Evolutionary conservation across 495 filamentous ascomycete genomes (phyloP), one percentile per base, ranked within the genome.

Genomic region (Penicillium coffeae): DNA sequence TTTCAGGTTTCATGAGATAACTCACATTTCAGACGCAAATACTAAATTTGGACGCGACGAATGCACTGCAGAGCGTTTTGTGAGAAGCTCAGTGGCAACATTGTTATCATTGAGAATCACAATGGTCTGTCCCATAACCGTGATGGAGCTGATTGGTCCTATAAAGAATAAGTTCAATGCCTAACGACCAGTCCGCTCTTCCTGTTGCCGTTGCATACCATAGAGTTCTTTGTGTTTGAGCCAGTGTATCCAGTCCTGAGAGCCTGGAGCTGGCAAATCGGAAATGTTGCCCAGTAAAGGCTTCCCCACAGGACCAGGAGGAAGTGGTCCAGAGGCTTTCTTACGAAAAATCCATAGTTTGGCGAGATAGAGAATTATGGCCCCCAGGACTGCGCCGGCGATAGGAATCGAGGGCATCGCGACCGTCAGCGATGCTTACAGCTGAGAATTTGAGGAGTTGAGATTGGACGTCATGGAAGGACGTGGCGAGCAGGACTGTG

Each of bases 141-240:
- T 74, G 5, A 80, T 39, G 14, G 74, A 80, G 49, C 74, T 79
- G 13, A 80, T 66, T 0, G 72, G 68, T 4, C 76, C 58, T 64
- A 22, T 25, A n/a, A n/a, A n/a, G n/a, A n/a, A n/a, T n/a, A n/a
- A n/a, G n/a, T n/a, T n/a, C n/a, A n/a, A n/a, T n/a, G n/a, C n/a
- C n/a, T n/a, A n/a, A n/a, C 37, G n/a, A 25, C 27, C 3, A 5
- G 8, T 20, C 21, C 16, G 0, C 6, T 3, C n/a, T 8, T 8
- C 16, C 9, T n/a, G 19, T 5, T 9, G 10, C 5, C 2, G n/a
- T 1, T 9, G 14, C 30, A 7, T 37, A 58, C 55, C 55, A 46
- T 58, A 58, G 1, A 45, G 32, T 0, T 46, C 33, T 38, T 58
- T 58, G 9, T 58, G 50, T 21, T 58, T 50, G 8, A 38, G 14